Evolutionary conservation across 2,329 filamentous ascomycete genomes (phyloP), one percentile per base, ranked within the genome.

Genomic region (Botryotinia convoluta): DNA sequence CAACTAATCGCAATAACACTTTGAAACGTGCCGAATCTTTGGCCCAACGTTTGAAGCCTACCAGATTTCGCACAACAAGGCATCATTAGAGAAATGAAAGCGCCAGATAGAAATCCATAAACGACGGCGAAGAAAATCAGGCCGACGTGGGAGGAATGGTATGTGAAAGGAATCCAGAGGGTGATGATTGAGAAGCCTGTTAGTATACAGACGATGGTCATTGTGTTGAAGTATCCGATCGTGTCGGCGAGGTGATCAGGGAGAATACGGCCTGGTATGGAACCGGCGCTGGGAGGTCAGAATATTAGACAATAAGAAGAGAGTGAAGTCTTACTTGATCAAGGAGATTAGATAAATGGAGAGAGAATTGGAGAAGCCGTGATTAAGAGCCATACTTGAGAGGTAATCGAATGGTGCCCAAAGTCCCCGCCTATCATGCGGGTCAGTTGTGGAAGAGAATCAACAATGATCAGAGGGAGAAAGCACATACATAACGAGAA

Each of bases 91-190:
- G 87, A 87, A 57, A 92, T 87, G 76, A 89, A 91, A 4, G 87
- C 87, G 26, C 91, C 92, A 0, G 87, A 89, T 32, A 85, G 85
- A 79, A 93, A 92, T 29, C 91, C 92, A 76, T 91, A 93, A 18
- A 92, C 80, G 79, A 92, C 93, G 39, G 88, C 84, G 69, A 92
- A 85, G 73, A 91, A 87, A 3, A 87, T 85, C 0, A 85, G 85
- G 39, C 72, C 80, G 3, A 71, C 32, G 4, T 74, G 77, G 0
- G 87, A 85, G 0, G 85, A 85, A 9, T 88, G 86, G 39, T 84
- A 83, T 4, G 83, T 83, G n/a, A 83, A 81, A 0, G 85, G 85
- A 7, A 88, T 81, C 88, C 88, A 87, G 4, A 88, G 77, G 61
- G 84, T 85, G 1, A 90, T 81, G 32, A 84, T 82, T 0, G 87